Evolutionary conservation across 331 rosid genomes (phyloP).

Genomic region (Quercus phellos): DNA sequence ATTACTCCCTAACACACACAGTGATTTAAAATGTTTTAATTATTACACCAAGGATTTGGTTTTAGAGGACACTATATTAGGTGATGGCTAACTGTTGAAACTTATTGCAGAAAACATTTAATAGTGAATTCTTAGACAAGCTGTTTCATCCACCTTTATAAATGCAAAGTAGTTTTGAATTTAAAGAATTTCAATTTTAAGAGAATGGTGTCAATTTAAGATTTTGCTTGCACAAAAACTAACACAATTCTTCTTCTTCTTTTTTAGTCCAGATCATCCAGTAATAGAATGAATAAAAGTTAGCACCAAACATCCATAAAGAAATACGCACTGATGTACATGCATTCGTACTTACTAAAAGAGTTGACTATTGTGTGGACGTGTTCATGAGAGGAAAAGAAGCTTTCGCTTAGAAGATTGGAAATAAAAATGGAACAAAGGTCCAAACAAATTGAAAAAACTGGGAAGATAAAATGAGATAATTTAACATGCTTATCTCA

Average conservation of each 20-base stretch:
- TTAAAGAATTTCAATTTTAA: constrained; percentile 17
- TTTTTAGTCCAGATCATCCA: not conserved
- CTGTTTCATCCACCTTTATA: not conserved
- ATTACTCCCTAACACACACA: not conserved
- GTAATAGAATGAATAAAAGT: not conserved
- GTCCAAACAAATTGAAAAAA: not conserved
- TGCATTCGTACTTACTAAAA: not conserved
- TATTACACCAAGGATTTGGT: not conserved
- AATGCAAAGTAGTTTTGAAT: constrained; percentile 23
- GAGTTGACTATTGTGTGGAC: not conserved
- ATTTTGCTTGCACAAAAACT: not conserved
- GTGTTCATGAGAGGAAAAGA: not conserved
- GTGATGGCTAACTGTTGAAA: constrained; percentile 13
- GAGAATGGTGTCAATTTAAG: constrained; percentile 28
- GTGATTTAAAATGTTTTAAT: not conserved
- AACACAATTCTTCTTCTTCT: not conserved
- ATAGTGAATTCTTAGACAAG: constrained; percentile 1
- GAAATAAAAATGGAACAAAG: not conserved
- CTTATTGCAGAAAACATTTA: constrained; percentile 14
- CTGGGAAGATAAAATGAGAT: not conserved
- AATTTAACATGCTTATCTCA: not conserved
- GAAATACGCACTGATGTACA: not conserved
- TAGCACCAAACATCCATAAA: too few relatives aligned
- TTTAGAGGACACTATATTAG: not conserved
- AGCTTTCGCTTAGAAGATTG: not conserved